Evolutionary conservation across 441 rosid genomes (phyloP), one percentile per base, ranked within the genome.

Genomic region (Viola pubescens): DNA sequence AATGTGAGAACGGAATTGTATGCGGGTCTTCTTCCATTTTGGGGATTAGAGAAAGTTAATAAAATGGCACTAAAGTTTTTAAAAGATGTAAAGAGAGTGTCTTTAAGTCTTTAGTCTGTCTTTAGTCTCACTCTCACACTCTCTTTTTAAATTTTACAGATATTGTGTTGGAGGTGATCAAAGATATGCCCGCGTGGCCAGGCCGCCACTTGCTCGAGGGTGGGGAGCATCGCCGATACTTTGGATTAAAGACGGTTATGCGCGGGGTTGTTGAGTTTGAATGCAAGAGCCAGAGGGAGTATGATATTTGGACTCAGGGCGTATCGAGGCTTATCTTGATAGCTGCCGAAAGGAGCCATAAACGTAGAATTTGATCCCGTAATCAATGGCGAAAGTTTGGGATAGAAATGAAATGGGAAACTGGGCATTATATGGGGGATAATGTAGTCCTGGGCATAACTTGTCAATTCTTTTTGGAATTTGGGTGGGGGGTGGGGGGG

Each of bases 271-370:
- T 92, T 0, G 97, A 92, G 37, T 92, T 92, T 3, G 98, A 92
- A 66, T 89, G 95, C 77, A 56, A 72, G 75, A 92, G 55, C 77
- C 92, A 89, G 79, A 80, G 77, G 58, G 98, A 92, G 59, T 82
- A 92, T 58, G 97, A 94, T 54, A 72, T 81, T 52, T 94, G 96
- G 97, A 94, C 97, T 44, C 89, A 88, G 51, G 98, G 98, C 5
- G 95, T 90, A 1, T 70, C 97, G 13, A 83, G 97, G 74, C 97
- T 94, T 49, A 92, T 94, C 52, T 71, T 77, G 42, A 55, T 90
- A 52, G 94, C 85, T 40, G 82, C 90, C 40, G 94, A 88, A 43
- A 86, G 59, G 79, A 80, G 40, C 68, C 70, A 47, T 41, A 70
- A 85, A 70, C 85, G 79, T 65, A 79, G 86, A 78, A 53, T 77